Percentiles rank a stretch among this genome's conserved stretches.
phyloP scores from a whole-genome alignment of 1,139 yeast species.

The Magnusiomyces starmeri region DNA sequence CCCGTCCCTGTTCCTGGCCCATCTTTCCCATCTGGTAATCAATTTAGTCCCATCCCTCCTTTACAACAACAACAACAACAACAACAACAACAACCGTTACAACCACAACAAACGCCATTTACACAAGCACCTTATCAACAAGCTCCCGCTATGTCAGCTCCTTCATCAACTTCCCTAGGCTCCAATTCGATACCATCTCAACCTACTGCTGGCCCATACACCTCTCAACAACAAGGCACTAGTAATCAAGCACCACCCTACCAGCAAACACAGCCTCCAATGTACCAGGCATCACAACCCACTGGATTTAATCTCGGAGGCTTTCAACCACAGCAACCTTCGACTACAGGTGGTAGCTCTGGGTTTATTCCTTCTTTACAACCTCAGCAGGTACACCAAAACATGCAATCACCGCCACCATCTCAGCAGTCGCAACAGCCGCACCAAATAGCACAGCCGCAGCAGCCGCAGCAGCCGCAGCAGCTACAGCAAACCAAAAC shows the following conservation, averaged over 20 bases:
- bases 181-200: background rate
- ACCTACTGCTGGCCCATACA: conserved; percentile 3
- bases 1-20: conserved; percentile 2
- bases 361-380: background rate
- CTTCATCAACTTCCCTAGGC: conserved; percentile 9
- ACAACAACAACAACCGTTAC: background rate
- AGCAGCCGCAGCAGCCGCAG: too few species aligned
- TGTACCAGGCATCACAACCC: background rate
- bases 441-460: too few species aligned
- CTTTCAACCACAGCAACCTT: background rate
- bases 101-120: background rate
- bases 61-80: background rate
- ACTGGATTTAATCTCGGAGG: background rate
- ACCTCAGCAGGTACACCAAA: too few species aligned
- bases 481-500: too few species aligned
- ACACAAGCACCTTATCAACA: background rate
- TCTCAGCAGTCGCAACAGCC: too few species aligned
- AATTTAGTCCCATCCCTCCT: background rate
- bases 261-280: conserved; percentile 10
- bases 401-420: conserved; percentile 13
- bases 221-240: conserved; percentile 6
- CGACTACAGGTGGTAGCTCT: background rate
- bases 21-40: conserved; percentile 2
- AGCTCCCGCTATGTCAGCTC: conserved; percentile 1
- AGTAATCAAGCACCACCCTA: conserved; percentile 7